Evolutionary conservation across 2,329 filamentous ascomycete genomes (phyloP).

Genomic region (Neodidymelliopsis sp.): DNA sequence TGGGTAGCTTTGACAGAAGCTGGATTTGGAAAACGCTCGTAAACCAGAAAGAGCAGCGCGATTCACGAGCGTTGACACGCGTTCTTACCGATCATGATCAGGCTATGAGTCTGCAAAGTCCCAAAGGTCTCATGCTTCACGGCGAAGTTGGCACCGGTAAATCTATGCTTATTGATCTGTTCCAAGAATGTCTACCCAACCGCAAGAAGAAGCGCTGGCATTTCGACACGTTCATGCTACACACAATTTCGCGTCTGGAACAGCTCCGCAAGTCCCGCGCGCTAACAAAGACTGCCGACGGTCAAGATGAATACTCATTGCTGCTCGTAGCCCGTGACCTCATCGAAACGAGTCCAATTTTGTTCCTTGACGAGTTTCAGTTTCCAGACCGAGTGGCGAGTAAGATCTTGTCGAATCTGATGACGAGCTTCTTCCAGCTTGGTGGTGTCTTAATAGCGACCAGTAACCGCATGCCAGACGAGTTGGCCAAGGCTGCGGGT

Average conservation of each 20-base stretch:
- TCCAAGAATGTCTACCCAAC: slow-evolving; percentile 79
- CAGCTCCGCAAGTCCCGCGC: slow-evolving; percentile 60
- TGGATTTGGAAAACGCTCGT: slow-evolving; percentile 65
- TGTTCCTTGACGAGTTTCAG: slow-evolving; percentile 86
- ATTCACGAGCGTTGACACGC: slow-evolving; percentile 68
- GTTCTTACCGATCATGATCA: slow-evolving; percentile 75
- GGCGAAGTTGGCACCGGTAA: slow-evolving; percentile 86
- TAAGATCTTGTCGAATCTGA: slow-evolving; percentile 80
- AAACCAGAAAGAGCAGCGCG: slow-evolving; percentile 60
- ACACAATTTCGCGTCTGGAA: slow-evolving; percentile 76
- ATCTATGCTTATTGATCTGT: slow-evolving; percentile 82
- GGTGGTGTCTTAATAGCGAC: slow-evolving; percentile 82
- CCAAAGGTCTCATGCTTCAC: slow-evolving; percentile 77
- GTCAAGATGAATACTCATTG: slow-evolving; percentile 69
- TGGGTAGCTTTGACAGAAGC: slow-evolving; percentile 37
- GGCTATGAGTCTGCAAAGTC: slow-evolving; percentile 74
- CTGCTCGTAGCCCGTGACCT: slow-evolving; percentile 79
- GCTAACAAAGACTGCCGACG: slow-evolving; percentile 19
- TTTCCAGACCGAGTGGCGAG: slow-evolving; percentile 78
- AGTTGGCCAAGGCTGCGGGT: slow-evolving; percentile 77
- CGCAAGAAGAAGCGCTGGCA: slow-evolving; percentile 78
- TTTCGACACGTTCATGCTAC: slow-evolving; percentile 87
- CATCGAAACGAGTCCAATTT: slow-evolving; percentile 74
- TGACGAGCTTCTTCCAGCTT: slow-evolving; percentile 82
- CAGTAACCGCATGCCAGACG: slow-evolving; percentile 84